These are phyloP conservation scores for Rhizophagus clarus DNA, from an alignment of 192 early-diverging fungal species.

Conservation along the genomic window DNA sequence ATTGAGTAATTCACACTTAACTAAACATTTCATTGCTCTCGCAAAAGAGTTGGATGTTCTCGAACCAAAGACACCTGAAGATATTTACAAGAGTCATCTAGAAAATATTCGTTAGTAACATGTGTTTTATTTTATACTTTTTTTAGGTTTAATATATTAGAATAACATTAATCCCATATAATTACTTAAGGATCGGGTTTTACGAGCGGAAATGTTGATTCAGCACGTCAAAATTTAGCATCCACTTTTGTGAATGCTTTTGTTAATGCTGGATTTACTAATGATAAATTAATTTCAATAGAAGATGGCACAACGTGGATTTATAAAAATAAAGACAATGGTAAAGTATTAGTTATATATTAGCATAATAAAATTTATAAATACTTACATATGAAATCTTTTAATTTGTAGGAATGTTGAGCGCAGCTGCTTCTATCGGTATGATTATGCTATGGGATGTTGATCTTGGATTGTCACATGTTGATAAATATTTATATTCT, in stretches of 20 bases:
- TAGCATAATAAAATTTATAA: neutral
- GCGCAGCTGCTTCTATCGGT: constrained; percentile 93
- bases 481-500: constrained; percentile 95
- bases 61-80: constrained; percentile 95
- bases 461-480: constrained; percentile 83
- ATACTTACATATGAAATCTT: neutral
- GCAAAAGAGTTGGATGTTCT: constrained; percentile 92
- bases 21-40: constrained; percentile 85
- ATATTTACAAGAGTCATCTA: constrained; percentile 97
- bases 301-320: constrained; percentile 86
- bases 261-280: constrained; percentile 96
- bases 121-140: constrained; percentile 10
- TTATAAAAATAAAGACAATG: constrained; percentile 98
- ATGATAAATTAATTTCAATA: constrained; percentile 88
- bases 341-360: constrained; percentile 31
- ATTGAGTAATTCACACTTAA: constrained; percentile 85
- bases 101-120: constrained; percentile 78
- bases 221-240: constrained; percentile 93
- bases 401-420: constrained; percentile 75
- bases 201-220: constrained; percentile 76
- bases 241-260: constrained; percentile 99
- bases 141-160: no score
- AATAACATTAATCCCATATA: no score
- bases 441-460: constrained; percentile 95
- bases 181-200: constrained; percentile 57